Evolutionary conservation across 352 stramenopile genomes (phyloP).

Genomic region (Pythium brassicae): DNA sequence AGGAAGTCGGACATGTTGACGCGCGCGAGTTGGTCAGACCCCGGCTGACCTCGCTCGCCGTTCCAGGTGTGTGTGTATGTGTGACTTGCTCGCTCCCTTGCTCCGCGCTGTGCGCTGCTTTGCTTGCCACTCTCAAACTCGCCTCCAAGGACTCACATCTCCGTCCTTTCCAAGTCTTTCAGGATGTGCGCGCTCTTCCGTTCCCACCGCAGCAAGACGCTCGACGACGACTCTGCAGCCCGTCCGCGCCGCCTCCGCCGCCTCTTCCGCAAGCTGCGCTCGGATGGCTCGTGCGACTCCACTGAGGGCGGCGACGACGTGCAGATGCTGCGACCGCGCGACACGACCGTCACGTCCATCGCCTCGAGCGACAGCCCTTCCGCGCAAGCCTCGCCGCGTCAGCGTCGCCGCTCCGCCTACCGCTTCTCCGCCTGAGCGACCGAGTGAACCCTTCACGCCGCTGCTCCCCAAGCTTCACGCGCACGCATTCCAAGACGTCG

Average conservation of each 20-base stretch:
- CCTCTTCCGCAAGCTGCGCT: conserved; percentile 12
- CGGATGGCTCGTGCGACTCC: neutral
- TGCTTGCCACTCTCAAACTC: conserved; percentile 7
- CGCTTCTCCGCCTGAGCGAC: neutral
- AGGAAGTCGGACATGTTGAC: neutral
- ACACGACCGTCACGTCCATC: conserved; percentile 34
- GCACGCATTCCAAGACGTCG: no score
- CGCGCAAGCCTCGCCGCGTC: neutral
- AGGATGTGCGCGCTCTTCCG: conserved; percentile 34
- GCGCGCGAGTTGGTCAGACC: no score
- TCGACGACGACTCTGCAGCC: no score
- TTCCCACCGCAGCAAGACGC: conserved; percentile 3
- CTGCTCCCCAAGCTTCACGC: no score
- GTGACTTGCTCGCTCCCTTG: no score
- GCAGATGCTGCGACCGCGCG: conserved; percentile 28
- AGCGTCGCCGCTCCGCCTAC: neutral
- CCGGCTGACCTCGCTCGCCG: no score
- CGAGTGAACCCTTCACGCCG: no score
- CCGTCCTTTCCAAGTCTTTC: no score
- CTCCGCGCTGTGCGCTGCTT: no score
- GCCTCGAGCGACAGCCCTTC: neutral
- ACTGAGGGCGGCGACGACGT: conserved; percentile 17
- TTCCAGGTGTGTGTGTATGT: no score
- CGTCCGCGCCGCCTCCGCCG: conserved; percentile 18
- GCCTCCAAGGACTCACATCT: neutral